Evolutionary conservation across 2,329 filamentous ascomycete genomes (phyloP), one percentile per base, ranked within the genome.

Genomic region (Botrytis galanthina): DNA sequence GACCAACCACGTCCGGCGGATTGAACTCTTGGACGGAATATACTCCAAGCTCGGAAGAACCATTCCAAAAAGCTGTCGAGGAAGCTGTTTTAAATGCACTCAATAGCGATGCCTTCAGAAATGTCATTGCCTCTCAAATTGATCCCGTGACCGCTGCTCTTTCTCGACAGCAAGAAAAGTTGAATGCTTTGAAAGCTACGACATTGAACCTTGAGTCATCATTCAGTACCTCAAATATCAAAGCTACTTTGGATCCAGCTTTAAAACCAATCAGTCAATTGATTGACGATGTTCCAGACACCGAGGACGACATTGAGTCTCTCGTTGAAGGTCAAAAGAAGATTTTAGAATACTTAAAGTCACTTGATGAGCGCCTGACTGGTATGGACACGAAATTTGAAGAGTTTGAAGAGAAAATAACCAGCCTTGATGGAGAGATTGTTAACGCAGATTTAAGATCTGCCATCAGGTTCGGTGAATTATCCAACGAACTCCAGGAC

Each of bases 401-500:
- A 18, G 72, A 73, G 9, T 62, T 77, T 44, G 75, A 75, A 20
- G 73, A 74, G 29, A 74, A 73, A 22, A 62, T 76, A 22, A 72
- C 75, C 22, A 70, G 71, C 62, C 70, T 77, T 18, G 74, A 76
- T 37, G 74, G 75, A 20, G 68, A 74, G 57, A 72, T 76, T 20
- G 74, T 74, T 7, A 75, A 74, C 71, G 74, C 75, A 8, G 77
- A 78, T 67, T 54, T 78, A 51, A 71, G 76, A 59, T 76, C 77
- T 20, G 77, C 77, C 18, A 75, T 78, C 32, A 67, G 77, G 5
- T 78, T 78, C 60, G 77, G 77, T 16, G 77, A 78, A 42, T 68
- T 78, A n/a, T 76, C 75, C 14, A 78, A 78, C 70, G 77, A 78
- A 59, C 72, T 78, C 16, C 77, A 77, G 42, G 77, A 78, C 37